phyloP scores from a whole-genome alignment of 1,284 basidiomycete genomes.

The Sanghuangporus weigelae region DNA sequence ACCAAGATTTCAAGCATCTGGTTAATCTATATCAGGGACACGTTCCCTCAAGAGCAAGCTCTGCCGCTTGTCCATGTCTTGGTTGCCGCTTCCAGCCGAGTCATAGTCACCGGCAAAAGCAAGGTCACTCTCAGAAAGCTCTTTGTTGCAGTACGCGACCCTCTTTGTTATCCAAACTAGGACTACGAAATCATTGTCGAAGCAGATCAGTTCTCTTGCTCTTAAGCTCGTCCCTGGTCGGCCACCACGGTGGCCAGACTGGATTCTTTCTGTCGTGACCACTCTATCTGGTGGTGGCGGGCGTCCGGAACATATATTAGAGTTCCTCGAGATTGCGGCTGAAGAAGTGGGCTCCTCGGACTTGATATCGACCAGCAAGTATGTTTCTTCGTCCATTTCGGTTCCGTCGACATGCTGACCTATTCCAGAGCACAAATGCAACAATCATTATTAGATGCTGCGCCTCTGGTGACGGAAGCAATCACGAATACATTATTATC shows the following conservation, averaged over 20 bases:
- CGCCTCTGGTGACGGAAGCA: constrained; percentile 64
- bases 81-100: constrained; percentile 56
- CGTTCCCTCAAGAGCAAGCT: constrained; percentile 52
- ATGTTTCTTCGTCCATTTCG: constrained; percentile 26
- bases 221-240: constrained; percentile 61
- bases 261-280: constrained; percentile 58
- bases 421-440: constrained; percentile 52
- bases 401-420: constrained; percentile 9
- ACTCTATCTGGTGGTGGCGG: constrained; percentile 53
- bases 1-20: neutral
- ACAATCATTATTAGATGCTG: constrained; percentile 56
- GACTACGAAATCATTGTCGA: neutral
- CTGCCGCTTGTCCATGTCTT: constrained; percentile 53
- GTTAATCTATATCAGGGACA: constrained; percentile 41
- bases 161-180: neutral
- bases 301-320: constrained; percentile 54
- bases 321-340: constrained; percentile 79
- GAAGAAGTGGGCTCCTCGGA: constrained; percentile 77
- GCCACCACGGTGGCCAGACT: constrained; percentile 61
- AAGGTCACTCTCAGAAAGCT: constrained; percentile 80
- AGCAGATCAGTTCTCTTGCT: constrained; percentile 67
- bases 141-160: constrained; percentile 70
- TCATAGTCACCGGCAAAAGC: constrained; percentile 45
- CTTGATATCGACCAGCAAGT: constrained; percentile 73
- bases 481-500: constrained; percentile 48